Percentiles rank a stretch among this genome's conserved stretches.
Evolutionary conservation across 2,329 filamentous ascomycete genomes (phyloP).

Genomic region (Trichoderma asperellum): DNA sequence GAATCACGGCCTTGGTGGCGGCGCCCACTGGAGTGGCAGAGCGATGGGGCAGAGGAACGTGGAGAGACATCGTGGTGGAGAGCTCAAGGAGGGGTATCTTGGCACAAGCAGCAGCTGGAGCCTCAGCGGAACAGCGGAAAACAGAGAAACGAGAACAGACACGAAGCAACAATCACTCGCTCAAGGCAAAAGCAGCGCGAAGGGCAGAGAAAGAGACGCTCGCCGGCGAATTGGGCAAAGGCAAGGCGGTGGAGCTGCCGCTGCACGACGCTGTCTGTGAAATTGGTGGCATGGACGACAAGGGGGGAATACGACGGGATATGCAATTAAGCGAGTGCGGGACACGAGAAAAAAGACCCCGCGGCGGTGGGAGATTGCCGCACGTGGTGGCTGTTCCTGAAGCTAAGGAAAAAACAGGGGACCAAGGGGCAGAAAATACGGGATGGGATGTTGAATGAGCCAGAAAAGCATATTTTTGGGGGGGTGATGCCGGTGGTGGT

Average conservation of each 20-base stretch:
- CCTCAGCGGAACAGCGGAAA: neutral
- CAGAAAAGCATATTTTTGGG: neutral
- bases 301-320: conserved; percentile 4
- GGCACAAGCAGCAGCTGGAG: neutral
- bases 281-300: conserved; percentile 10
- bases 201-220: conserved; percentile 3
- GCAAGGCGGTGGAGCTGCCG: conserved; percentile 26
- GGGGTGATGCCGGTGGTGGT: neutral
- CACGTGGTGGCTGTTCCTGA: conserved; percentile 26
- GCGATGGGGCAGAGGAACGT: conserved; percentile 57
- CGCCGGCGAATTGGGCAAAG: conserved; percentile 22
- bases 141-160: neutral
- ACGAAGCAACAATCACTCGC: neutral
- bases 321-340: conserved; percentile 34
- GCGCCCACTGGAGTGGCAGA: conserved; percentile 51
- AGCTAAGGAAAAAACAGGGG: conserved; percentile 2
- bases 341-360: conserved; percentile 4
- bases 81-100: conserved; percentile 18
- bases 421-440: neutral
- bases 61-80: conserved; percentile 52
- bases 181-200: neutral
- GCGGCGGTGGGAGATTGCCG: neutral
- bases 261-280: conserved; percentile 13
- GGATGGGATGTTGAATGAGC: neutral
- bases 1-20: conserved; percentile 89